Conservation (phyloP, 306 rosid species). For the Aeschynomene evenia region DNA sequence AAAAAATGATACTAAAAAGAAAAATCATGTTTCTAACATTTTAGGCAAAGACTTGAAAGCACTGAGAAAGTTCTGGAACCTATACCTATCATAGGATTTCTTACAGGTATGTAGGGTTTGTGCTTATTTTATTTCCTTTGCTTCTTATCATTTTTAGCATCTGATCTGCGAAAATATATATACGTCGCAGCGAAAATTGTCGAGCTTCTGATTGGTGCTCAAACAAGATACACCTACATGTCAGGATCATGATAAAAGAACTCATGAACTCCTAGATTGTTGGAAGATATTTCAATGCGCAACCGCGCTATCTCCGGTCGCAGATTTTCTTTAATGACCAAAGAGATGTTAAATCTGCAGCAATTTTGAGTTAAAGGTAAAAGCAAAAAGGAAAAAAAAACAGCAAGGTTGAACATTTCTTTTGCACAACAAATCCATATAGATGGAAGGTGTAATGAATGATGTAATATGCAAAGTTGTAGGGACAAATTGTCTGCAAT, state of each 20-base stretch:
- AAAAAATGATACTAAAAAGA: constrained; percentile 1
- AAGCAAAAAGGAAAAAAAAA: too few species aligned
- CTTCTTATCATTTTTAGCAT: constrained; percentile 10
- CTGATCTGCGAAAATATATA: neutral
- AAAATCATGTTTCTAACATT: neutral
- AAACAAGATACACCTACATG: constrained; percentile 85
- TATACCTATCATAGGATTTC: constrained; percentile 76
- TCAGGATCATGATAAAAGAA: constrained; percentile 65
- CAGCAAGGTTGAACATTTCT: constrained; percentile 4
- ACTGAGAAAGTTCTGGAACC: constrained; percentile 67
- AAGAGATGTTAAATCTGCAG: constrained; percentile 3
- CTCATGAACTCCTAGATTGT: constrained; percentile 3
- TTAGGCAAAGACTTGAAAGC: constrained; percentile 73
- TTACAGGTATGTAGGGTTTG: constrained; percentile 60
- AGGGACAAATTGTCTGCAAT: constrained; percentile 18
- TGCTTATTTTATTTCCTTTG: constrained; percentile 16
- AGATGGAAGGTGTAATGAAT: neutral
- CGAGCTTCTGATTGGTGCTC: constrained; percentile 87
- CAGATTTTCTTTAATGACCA: constrained; percentile 3
- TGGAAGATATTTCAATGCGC: constrained; percentile 21
- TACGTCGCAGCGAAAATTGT: constrained; percentile 68
- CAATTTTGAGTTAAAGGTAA: constrained; percentile 8
- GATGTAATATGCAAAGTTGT: neutral
- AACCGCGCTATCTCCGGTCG: constrained; percentile 11
- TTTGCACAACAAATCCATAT: constrained; percentile 15